Evolutionary conservation across 176 grass and related monocot genomes (phyloP).

Genomic region (Hyparrhenia diplandra): DNA sequence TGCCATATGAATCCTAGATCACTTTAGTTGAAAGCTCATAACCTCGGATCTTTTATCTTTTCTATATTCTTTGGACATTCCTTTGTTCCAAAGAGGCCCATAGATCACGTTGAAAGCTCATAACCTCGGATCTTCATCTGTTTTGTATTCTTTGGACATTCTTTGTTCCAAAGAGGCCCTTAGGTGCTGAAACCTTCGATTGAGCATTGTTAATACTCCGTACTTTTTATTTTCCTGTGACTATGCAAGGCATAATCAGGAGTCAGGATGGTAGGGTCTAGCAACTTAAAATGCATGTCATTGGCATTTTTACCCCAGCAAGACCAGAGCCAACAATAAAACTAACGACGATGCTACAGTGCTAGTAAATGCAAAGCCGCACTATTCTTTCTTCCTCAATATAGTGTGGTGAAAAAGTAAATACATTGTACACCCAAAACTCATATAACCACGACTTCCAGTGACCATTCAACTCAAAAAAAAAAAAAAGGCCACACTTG

Average conservation of each 20-base stretch:
- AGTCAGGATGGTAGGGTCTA: not conserved
- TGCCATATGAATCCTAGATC: not conserved
- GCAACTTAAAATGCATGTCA: not conserved
- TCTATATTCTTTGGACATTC: not conserved
- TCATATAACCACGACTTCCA: not conserved
- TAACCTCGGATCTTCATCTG: too few relatives aligned
- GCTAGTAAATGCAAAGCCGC: not conserved
- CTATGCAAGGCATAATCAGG: not conserved
- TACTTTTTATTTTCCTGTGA: not conserved
- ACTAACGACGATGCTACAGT: not conserved
- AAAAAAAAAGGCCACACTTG: too few relatives aligned
- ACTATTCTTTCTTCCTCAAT: not conserved
- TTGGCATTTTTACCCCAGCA: not conserved
- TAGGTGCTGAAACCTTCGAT: not conserved
- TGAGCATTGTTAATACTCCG: not conserved
- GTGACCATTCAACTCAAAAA: conserved; percentile 1
- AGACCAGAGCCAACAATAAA: not conserved
- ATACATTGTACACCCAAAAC: not conserved
- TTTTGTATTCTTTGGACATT: not conserved
- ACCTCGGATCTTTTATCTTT: not conserved
- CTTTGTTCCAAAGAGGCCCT: too few relatives aligned
- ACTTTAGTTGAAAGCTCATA: not conserved
- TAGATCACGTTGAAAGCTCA: too few relatives aligned
- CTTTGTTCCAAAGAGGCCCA: too few relatives aligned
- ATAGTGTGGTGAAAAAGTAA: not conserved